Percentiles rank a stretch among this genome's conserved stretches.
phyloP scores from a whole-genome alignment of 345 rosid genomes.

The Aquilaria sinensis region DNA sequence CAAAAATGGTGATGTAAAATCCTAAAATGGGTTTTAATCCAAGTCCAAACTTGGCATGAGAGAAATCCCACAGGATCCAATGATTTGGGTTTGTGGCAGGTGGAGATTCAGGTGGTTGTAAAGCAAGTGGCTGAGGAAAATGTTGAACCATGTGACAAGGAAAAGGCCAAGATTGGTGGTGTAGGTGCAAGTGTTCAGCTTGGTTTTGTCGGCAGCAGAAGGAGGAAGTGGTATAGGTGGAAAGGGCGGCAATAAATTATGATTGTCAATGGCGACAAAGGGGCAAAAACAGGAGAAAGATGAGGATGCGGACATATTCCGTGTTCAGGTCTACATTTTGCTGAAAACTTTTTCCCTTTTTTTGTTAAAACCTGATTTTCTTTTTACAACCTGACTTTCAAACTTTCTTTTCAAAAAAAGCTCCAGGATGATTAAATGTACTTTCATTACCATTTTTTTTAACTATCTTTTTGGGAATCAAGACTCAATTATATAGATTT shows the following conservation, averaged over 20 bases:
- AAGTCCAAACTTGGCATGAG: conserved; percentile 68
- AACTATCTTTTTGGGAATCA: too few species aligned
- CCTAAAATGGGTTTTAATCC: conserved; percentile 86
- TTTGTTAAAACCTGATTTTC: too few species aligned
- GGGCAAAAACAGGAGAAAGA: conserved; percentile 48
- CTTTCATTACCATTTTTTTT: too few species aligned
- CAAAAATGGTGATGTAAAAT: conserved; percentile 68
- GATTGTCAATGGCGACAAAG: conserved; percentile 11
- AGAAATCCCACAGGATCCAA: conserved; percentile 73
- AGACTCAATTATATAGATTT: too few species aligned
- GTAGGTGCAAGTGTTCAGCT: conserved; percentile 40
- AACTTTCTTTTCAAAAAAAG: too few species aligned
- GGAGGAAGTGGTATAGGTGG: conserved; percentile 25
- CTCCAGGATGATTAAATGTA: too few species aligned
- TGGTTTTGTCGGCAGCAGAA: conserved; percentile 30
- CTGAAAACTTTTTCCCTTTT: conserved; percentile 8
- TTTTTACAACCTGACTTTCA: too few species aligned
- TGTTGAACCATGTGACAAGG: conserved; percentile 81
- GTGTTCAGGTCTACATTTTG: neutral
- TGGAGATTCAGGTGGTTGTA: conserved; percentile 48
- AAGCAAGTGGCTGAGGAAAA: conserved; percentile 71
- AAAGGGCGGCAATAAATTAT: conserved; percentile 13
- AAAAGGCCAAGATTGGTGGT: conserved; percentile 45
- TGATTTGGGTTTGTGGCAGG: conserved; percentile 24
- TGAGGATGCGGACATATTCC: conserved; percentile 50